phyloP scores from a whole-genome alignment of 108 stramenopile species.

The Nannochloropsis salina region DNA sequence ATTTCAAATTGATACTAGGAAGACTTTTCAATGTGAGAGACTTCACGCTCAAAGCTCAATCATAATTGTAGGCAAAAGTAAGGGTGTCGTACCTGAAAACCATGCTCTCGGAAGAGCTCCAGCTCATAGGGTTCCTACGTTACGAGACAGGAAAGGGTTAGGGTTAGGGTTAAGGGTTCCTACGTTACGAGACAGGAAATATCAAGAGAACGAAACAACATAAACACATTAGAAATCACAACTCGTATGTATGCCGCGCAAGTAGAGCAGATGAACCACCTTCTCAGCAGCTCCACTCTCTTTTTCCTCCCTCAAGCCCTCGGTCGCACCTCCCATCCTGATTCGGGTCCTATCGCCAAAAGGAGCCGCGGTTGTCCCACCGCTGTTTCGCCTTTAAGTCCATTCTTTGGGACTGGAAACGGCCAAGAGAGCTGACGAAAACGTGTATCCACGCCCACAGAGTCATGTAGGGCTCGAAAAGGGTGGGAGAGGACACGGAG shows the following conservation, averaged over 20 bases:
- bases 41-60: too few species aligned
- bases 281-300: not conserved
- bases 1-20: too few species aligned
- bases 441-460: not conserved
- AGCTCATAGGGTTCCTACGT: not conserved
- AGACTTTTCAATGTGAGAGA: too few species aligned
- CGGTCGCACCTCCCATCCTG: not conserved
- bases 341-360: not conserved
- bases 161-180: too few species aligned
- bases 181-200: not conserved
- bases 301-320: conserved; percentile 13
- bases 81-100: not conserved
- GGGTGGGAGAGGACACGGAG: conserved; percentile 19
- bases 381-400: not conserved
- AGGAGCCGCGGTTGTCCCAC: not conserved
- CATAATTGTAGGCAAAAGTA: too few species aligned
- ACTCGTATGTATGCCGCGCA: too few species aligned
- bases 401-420: not conserved
- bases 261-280: not conserved
- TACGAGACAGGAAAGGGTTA: too few species aligned
- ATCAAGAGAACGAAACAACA: too few species aligned
- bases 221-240: too few species aligned
- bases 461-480: not conserved
- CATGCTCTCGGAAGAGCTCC: not conserved
- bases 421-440: not conserved